A percentile compares a stretch with the other conserved stretches of the same genome.
phyloP scores from a whole-genome alignment of 768 basidiomycete genomes.

The Pleurotus pulmonarius region DNA sequence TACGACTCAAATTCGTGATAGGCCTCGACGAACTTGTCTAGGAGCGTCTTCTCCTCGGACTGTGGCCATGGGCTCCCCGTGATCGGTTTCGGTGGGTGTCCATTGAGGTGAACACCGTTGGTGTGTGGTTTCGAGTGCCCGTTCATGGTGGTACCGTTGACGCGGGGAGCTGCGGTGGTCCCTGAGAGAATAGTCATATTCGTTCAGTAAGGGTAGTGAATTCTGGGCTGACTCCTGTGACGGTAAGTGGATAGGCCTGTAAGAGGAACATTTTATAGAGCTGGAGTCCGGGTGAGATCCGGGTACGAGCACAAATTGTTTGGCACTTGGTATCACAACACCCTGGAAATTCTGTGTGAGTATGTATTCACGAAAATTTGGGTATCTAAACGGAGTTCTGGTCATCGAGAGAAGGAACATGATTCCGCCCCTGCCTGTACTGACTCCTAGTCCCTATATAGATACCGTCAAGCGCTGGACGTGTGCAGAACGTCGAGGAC shows the following conservation, averaged over 20 bases:
- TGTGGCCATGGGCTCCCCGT: background rate
- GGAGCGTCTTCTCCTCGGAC: background rate
- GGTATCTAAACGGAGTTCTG: background rate
- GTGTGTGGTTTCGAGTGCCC: background rate
- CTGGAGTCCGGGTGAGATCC: conserved; percentile 9
- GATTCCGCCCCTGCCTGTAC: too few species aligned
- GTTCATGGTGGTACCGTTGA: background rate
- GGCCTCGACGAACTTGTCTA: conserved; percentile 40
- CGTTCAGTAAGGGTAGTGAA: background rate
- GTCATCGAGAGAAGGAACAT: too few species aligned
- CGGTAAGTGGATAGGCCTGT: background rate
- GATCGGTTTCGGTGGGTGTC: background rate
- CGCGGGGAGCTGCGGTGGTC: background rate
- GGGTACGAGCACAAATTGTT: background rate
- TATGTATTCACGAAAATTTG: background rate
- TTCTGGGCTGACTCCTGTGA: background rate
- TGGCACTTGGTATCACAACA: background rate
- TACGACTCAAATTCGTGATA: conserved; percentile 52
- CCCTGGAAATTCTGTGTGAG: background rate
- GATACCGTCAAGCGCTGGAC: too few species aligned
- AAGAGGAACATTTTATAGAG: background rate
- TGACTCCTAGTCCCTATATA: too few species aligned
- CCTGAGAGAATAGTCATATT: conserved; percentile 1
- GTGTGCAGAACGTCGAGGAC: too few species aligned
- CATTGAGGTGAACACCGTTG: conserved; percentile 1